Percentiles rank a stretch among this genome's conserved stretches.
Conservation (phyloP, 495 filamentous ascomycete species). For the Darksidea phi region DNA sequence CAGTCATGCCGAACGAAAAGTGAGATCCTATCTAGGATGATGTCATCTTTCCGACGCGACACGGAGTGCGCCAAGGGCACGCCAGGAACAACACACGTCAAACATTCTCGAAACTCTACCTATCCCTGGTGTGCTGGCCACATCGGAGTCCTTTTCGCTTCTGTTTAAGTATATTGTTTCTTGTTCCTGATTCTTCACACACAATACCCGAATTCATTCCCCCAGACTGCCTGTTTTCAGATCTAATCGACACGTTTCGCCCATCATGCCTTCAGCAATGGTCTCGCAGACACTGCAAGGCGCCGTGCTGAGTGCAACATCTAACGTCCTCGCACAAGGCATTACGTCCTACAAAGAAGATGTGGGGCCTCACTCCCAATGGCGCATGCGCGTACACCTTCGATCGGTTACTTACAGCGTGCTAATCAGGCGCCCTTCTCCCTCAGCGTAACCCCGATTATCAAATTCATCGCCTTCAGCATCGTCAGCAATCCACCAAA, state of each 20-base stretch:
- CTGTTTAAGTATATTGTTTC: too few species aligned
- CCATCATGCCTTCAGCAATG: slow-evolving; percentile 25
- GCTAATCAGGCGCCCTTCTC: slow-evolving; percentile 49
- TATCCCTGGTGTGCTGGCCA: too few species aligned
- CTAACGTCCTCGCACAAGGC: slow-evolving; percentile 78
- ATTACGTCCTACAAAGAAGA: slow-evolving; percentile 66
- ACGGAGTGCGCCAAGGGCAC: too few species aligned
- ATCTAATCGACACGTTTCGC: too few species aligned
- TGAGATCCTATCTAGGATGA: too few species aligned
- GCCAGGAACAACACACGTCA: too few species aligned
- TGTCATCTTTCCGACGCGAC: too few species aligned
- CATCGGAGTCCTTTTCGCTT: too few species aligned
- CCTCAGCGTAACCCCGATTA: slow-evolving; percentile 61
- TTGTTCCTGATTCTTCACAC: background rate
- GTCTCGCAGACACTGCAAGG: slow-evolving; percentile 39
- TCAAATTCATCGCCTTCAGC: slow-evolving; percentile 78
- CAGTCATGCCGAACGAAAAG: too few species aligned
- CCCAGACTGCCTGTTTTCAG: too few species aligned
- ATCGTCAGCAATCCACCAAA: slow-evolving; percentile 79
- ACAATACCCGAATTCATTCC: too few species aligned
- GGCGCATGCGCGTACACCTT: background rate
- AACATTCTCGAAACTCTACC: too few species aligned
- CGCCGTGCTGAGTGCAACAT: slow-evolving; percentile 63
- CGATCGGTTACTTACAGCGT: background rate
- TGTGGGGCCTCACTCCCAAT: slow-evolving; percentile 48